Conservation (phyloP, 2,329 filamentous ascomycete genomes). For the Colletotrichum limetticola region DNA sequence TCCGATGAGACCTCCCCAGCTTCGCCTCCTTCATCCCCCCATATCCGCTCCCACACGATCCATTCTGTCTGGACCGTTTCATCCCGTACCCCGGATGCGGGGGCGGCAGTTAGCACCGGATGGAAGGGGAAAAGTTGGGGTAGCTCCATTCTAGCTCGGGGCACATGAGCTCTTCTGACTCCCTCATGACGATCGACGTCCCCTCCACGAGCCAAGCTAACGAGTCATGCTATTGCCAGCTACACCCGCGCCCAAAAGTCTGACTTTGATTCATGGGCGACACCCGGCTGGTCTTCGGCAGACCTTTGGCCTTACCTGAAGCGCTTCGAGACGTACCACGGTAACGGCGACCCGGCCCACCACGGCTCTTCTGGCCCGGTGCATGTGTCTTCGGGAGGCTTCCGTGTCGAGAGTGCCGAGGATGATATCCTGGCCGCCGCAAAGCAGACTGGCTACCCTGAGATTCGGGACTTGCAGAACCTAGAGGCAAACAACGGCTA, state of each 20-base stretch:
- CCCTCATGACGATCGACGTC: background rate
- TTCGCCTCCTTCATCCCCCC: background rate
- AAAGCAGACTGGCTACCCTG: conserved; percentile 54
- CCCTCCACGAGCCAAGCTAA: background rate
- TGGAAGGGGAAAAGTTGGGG: background rate
- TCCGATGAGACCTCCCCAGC: background rate
- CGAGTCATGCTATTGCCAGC: conserved; percentile 38
- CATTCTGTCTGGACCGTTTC: background rate
- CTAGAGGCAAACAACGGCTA: conserved; percentile 53
- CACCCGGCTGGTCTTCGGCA: conserved; percentile 60
- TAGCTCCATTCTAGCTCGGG: background rate
- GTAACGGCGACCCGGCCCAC: conserved; percentile 37
- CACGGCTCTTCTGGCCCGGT: conserved; percentile 61
- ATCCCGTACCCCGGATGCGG: background rate
- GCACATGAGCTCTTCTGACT: background rate
- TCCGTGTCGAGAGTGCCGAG: conserved; percentile 47
- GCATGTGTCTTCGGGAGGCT: conserved; percentile 59
- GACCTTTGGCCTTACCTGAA: conserved; percentile 63
- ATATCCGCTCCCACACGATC: background rate
- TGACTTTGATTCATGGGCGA: conserved; percentile 64
- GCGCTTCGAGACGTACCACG: conserved; percentile 46
- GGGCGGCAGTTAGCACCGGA: background rate
- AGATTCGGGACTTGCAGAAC: conserved; percentile 61
- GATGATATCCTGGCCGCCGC: conserved; percentile 59
- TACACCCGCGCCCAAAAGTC: conserved; percentile 56